Conservation (phyloP, 768 basidiomycete species). For the Rossbeevera mucosa region DNA sequence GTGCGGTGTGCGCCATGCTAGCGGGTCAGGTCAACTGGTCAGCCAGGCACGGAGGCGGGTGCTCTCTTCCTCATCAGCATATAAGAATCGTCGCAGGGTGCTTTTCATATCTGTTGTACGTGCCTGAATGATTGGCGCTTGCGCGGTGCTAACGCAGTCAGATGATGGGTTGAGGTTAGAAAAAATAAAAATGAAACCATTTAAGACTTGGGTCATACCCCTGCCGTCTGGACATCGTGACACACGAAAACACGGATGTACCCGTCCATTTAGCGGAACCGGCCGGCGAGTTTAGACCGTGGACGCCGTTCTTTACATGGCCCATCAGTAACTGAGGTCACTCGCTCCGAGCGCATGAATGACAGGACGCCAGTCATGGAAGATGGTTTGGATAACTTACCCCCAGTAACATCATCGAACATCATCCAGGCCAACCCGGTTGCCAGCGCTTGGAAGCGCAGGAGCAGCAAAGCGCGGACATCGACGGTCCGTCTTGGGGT, state of each 20-base stretch:
- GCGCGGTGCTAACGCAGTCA: neutral
- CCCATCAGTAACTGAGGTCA: neutral
- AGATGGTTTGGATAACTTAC: neutral
- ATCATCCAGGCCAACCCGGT: neutral
- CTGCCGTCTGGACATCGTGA: neutral
- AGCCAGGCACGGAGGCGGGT: neutral
- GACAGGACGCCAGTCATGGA: neutral
- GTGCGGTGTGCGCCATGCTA: too few relatives aligned
- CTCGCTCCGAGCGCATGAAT: neutral
- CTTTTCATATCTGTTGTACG: neutral
- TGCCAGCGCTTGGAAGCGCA: neutral
- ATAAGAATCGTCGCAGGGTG: neutral
- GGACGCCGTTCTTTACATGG: neutral
- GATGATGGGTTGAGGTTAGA: neutral
- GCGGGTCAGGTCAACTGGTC: neutral
- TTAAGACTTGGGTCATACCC: neutral
- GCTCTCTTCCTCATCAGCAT: neutral
- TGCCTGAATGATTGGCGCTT: neutral
- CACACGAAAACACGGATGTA: neutral
- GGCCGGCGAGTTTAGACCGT: neutral
- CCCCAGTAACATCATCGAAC: neutral
- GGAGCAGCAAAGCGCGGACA: neutral
- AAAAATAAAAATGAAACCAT: neutral
- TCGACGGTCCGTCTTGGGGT: neutral
- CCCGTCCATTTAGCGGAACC: neutral